Percentiles rank a stretch among this genome's conserved stretches.
Conservation (phyloP, 2,329 filamentous ascomycete species). For the Teratosphaeria gauchensis region DNA sequence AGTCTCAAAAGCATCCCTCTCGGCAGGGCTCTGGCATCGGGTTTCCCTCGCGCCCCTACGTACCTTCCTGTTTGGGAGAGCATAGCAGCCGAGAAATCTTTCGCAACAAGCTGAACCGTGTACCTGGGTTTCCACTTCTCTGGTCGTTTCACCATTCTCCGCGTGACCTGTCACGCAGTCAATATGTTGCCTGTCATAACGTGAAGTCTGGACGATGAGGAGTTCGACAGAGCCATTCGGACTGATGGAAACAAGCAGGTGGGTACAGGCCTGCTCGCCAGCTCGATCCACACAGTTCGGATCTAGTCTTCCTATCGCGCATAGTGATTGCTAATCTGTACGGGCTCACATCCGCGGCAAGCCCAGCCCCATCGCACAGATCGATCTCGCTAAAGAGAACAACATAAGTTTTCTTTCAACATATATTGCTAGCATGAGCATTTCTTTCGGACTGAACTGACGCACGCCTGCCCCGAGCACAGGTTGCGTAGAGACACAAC, state of each 20-base stretch:
- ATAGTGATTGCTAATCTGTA: background rate
- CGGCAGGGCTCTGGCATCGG: background rate
- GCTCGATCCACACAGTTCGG: too few species aligned
- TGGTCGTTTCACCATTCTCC: background rate
- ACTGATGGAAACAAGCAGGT: too few species aligned
- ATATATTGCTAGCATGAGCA: background rate
- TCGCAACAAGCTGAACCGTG: background rate
- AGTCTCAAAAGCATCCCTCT: background rate
- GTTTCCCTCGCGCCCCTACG: background rate
- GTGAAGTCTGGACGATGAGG: too few species aligned
- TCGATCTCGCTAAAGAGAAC: background rate
- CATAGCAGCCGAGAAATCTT: background rate
- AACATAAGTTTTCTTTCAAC: background rate
- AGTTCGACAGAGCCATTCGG: too few species aligned
- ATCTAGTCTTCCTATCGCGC: background rate
- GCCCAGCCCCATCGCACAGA: background rate
- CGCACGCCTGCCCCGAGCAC: background rate
- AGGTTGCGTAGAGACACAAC: background rate
- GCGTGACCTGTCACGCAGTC: too few species aligned
- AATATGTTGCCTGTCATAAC: too few species aligned
- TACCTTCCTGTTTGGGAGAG: background rate
- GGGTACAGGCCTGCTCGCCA: too few species aligned
- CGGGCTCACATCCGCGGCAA: background rate
- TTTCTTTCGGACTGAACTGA: background rate
- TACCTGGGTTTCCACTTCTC: background rate